Conservation (phyloP, 164 flowering plant genomes). For the Magnolia officinalis region DNA sequence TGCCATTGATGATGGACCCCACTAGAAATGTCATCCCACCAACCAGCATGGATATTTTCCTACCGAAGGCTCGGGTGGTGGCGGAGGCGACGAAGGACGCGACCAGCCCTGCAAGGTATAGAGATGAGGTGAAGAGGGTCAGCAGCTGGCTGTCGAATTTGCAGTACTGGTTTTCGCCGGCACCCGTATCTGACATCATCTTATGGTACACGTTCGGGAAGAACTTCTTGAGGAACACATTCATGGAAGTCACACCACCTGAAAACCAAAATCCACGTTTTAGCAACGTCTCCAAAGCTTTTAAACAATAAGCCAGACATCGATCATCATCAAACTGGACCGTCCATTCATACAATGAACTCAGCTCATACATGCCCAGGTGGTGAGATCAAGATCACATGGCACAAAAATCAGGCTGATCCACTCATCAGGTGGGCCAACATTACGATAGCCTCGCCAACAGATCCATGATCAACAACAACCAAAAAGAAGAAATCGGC, state of each 20-base stretch:
- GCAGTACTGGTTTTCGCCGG: slow-evolving; percentile 12
- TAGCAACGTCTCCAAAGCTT: no score
- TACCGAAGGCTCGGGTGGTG: slow-evolving; percentile 26
- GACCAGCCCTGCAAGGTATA: slow-evolving; percentile 36
- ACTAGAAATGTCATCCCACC: slow-evolving; percentile 28
- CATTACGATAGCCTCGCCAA: no score
- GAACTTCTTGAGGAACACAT: slow-evolving; percentile 25
- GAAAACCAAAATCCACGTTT: not conserved
- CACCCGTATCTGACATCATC: not conserved
- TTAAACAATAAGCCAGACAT: no score
- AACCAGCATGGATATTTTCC: slow-evolving; percentile 28
- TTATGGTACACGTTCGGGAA: slow-evolving; percentile 23
- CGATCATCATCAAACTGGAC: no score
- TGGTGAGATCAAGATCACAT: no score
- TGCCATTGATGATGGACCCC: slow-evolving; percentile 31
- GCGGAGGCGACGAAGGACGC: slow-evolving; percentile 33
- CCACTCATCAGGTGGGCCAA: no score
- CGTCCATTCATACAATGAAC: no score
- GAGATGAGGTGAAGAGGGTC: slow-evolving; percentile 39
- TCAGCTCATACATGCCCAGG: no score
- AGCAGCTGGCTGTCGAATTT: slow-evolving; percentile 32
- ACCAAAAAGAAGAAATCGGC: no score
- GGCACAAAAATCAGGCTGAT: no score
- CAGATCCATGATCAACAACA: no score
- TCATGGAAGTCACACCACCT: slow-evolving; percentile 42